These are phyloP conservation scores for Nicotiana tabacum DNA, from an alignment of 257 asterid species.

Conservation along the genomic window DNA sequence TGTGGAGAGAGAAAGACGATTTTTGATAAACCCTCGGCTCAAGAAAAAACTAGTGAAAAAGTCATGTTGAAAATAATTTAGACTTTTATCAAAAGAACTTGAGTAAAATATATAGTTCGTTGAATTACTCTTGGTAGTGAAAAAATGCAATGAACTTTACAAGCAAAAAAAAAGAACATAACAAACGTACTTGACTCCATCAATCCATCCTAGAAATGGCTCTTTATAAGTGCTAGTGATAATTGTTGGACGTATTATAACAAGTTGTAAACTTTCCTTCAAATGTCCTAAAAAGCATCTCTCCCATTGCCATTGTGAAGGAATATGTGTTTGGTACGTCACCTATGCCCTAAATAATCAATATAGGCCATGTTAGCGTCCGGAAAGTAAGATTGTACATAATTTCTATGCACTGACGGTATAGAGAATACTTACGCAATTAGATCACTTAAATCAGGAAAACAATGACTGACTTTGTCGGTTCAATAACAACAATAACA, in stretches of 20 bases:
- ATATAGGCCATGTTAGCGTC: not conserved
- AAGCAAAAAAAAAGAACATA: too few relatives aligned
- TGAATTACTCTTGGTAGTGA: not conserved
- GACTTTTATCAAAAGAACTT: not conserved
- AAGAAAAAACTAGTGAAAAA: too few relatives aligned
- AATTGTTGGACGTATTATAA: slow-evolving; percentile 54
- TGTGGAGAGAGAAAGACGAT: too few relatives aligned
- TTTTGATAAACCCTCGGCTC: too few relatives aligned
- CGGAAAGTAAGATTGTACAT: not conserved
- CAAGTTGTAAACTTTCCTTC: slow-evolving; percentile 26
- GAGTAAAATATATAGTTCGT: not conserved
- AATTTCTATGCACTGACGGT: too few relatives aligned
- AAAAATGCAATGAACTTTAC: too few relatives aligned
- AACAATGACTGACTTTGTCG: too few relatives aligned
- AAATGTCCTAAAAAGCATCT: slow-evolving; percentile 39
- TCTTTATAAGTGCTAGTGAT: slow-evolving; percentile 49
- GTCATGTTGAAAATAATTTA: too few relatives aligned
- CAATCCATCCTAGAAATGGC: slow-evolving; percentile 66
- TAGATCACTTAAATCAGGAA: too few relatives aligned
- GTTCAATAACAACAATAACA: too few relatives aligned
- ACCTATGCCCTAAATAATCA: slow-evolving; percentile 48
- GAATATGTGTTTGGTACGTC: slow-evolving; percentile 61
- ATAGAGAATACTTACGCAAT: too few relatives aligned
- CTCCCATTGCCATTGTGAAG: slow-evolving; percentile 71
- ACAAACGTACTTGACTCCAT: slow-evolving; percentile 44